These are phyloP conservation scores for Stentor roeselii DNA, from an alignment of 73 alveolate genomes.

Conservation along the genomic window DNA sequence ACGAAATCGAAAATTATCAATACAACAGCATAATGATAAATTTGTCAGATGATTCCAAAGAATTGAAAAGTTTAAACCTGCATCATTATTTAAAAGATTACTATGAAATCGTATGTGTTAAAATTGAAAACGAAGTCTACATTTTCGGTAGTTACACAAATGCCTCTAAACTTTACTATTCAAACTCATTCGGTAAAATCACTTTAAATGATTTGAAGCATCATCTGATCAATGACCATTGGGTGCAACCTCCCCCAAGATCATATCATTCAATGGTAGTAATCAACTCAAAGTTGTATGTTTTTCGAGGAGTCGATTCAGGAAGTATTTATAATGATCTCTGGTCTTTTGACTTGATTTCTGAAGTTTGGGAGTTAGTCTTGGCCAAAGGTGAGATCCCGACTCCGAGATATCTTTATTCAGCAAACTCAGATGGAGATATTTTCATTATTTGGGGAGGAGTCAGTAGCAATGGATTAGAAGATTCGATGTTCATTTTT, in stretches of 20 bases:
- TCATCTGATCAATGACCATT: too few species aligned
- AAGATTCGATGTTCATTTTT: background rate
- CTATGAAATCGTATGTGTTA: too few species aligned
- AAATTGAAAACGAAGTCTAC: too few species aligned
- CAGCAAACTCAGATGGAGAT: background rate
- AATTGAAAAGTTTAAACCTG: background rate
- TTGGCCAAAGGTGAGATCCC: background rate
- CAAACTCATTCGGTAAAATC: too few species aligned
- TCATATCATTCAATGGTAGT: background rate
- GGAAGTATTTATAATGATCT: background rate
- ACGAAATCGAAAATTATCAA: background rate
- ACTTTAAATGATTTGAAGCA: too few species aligned
- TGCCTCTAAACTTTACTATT: too few species aligned
- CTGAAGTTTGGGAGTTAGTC: background rate
- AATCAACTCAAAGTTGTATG: background rate
- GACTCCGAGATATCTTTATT: background rate
- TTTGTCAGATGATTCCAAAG: background rate
- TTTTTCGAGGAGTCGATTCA: background rate
- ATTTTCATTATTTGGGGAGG: background rate
- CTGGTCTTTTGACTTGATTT: background rate
- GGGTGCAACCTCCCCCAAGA: background rate
- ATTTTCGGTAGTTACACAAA: too few species aligned
- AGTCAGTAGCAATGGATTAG: background rate
- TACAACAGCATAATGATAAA: background rate
- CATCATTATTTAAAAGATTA: too few species aligned